Percentiles rank a stretch among this genome's conserved stretches.
Conservation (phyloP, 768 basidiomycete genomes). For the Favolaschia claudopus region DNA sequence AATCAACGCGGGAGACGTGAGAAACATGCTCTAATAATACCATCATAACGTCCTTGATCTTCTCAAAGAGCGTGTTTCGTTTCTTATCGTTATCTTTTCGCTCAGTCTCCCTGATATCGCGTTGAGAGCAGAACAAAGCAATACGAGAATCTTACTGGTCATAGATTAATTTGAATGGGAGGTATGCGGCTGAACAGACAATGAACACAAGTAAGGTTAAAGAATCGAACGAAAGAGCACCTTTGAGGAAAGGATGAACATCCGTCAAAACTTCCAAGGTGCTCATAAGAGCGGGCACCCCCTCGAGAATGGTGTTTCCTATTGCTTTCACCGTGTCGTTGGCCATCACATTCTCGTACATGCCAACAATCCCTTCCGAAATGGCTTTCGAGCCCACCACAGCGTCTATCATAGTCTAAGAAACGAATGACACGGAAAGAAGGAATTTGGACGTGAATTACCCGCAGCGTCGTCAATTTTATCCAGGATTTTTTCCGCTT, state of each 20-base stretch:
- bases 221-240: neutral
- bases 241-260: constrained; percentile 20
- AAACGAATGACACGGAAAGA: neutral
- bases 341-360: neutral
- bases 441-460: neutral
- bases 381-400: neutral
- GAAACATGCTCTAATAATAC: neutral
- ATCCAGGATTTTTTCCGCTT: constrained; percentile 5
- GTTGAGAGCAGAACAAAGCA: neutral
- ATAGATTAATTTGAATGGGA: constrained; percentile 19
- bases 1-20: neutral
- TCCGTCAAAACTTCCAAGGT: constrained; percentile 10
- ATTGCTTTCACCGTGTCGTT: neutral
- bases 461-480: constrained; percentile 8
- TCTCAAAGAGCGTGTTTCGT: neutral
- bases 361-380: constrained; percentile 1
- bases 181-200: constrained; percentile 8
- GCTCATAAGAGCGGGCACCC: constrained; percentile 17
- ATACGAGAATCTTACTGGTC: neutral
- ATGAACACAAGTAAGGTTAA: neutral
- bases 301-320: constrained; percentile 16
- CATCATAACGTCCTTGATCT: constrained; percentile 2
- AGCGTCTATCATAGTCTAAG: neutral
- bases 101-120: neutral
- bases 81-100: neutral